Evolutionary conservation across 345 rosid species (phyloP), one percentile per base, ranked within the genome.

Genomic region (Erysimum cheiranthoides): DNA sequence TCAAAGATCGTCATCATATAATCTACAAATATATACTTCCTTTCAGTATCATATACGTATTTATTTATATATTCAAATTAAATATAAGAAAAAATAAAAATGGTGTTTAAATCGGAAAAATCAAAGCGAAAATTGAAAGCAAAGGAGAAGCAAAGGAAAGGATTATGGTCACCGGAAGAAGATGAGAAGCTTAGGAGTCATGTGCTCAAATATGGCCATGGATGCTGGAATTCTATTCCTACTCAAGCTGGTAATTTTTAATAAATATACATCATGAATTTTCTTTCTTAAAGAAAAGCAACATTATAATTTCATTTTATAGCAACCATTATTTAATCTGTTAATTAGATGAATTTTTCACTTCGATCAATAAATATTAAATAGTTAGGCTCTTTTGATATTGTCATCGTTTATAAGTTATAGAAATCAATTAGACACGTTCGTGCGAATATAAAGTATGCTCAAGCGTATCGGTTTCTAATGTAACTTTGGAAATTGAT

Each of bases 81-180:
- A 10, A 27, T 21, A 61, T 1, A 12, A 3, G 1, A 32, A 56
- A 56, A 45, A 17, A 46, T 5, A 47, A 34, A 38, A 65, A 78
- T 78, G 81, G 81, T 65, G 71, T 71, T 9, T 32, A 66, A 65
- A 66, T 30, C 68, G 31, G 73, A 78, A 47, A 71, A 72, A 47
- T 10, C 46, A 57, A 49, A 47, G 35, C 10, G 3, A 27, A 58
- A 57, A 39, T 0, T 58, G 49, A 65, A 71, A 63, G 27, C 43
- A 2, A 71, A 78, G 58, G 73, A 21, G 61, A 89, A 83, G 85
- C 91, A 87, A 81, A 86, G 86, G 83, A 94, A 92, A 57, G 98
- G 98, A 45, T 69, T 94, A 14, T 94, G 98, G 98, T 94, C 98
- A 34, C 98, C 98, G 3, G 98, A 94, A 73, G 97, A 94, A 83